phyloP scores from a whole-genome alignment of 1,139 yeast species.

The Lodderomyces theae region DNA sequence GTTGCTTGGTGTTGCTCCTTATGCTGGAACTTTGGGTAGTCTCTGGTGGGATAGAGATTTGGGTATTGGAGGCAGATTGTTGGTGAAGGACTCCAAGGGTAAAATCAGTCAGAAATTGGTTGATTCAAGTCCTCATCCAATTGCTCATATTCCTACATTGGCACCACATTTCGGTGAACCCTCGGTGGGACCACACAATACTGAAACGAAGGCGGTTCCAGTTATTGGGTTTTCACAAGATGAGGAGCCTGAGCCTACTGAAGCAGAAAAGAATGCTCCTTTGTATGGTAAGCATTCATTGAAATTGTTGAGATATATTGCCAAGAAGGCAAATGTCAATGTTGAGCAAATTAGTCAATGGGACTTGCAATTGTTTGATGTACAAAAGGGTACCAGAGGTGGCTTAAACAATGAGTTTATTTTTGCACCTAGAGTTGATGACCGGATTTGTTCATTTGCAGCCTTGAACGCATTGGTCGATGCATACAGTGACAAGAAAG shows the following conservation, averaged over 20 bases:
- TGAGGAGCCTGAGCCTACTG: slow-evolving; percentile 24
- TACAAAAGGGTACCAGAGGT: slow-evolving; percentile 40
- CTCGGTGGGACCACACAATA: slow-evolving; percentile 32
- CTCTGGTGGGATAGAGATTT: slow-evolving; percentile 47
- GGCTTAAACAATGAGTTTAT: slow-evolving; percentile 41
- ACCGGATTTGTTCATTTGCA: slow-evolving; percentile 42
- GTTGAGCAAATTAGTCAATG: slow-evolving; percentile 29
- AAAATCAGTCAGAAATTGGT: slow-evolving; percentile 27
- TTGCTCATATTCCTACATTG: slow-evolving; percentile 42
- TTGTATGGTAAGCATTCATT: slow-evolving; percentile 39
- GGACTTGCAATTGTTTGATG: slow-evolving; percentile 44
- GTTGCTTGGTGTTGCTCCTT: slow-evolving; percentile 43
- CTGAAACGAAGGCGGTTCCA: slow-evolving; percentile 44
- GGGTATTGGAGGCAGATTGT: slow-evolving; percentile 45
- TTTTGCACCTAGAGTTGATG: slow-evolving; percentile 45
- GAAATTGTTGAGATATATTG: slow-evolving; percentile 32
- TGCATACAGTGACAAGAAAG: slow-evolving; percentile 14
- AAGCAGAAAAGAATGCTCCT: slow-evolving; percentile 34
- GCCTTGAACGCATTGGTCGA: slow-evolving; percentile 38
- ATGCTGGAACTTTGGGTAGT: slow-evolving; percentile 37
- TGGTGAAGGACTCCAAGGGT: slow-evolving; percentile 25
- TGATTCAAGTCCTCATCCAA: slow-evolving; percentile 37
- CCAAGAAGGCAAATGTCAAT: slow-evolving; percentile 27
- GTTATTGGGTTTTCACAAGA: slow-evolving; percentile 32
- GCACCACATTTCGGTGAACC: slow-evolving; percentile 42